Evolutionary conservation across 441 rosid genomes (phyloP), one percentile per base, ranked within the genome.

Genomic region (Corymbia calophylla): DNA sequence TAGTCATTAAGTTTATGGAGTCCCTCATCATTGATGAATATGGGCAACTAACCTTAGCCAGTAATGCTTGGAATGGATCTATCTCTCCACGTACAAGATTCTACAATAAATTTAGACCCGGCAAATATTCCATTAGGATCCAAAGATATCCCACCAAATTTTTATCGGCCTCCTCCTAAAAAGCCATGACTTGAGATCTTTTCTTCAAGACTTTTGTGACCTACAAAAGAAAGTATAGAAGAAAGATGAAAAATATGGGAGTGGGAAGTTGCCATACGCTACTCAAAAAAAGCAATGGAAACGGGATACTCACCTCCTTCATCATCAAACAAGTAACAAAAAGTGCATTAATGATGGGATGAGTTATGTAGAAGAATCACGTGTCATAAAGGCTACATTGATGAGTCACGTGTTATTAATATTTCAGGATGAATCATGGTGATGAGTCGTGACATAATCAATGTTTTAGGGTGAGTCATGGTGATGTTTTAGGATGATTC

Each of bases 1-100:
- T 1, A 29, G 6, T 12, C 39, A 62, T 62, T 17, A 1, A 29
- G 17, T n/a, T 1, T 3, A 0, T 5, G 11, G 18, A 66, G 31
- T 17, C 19, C 4, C 23, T 66, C 12, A 31, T 66, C 39, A 66
- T 16, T 15, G 19, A 64, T n/a, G 23, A 66, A 31, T 31, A 10
- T 66, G 21, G 77, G 31, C 2, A 7, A 31, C 18, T 66, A 17
- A 11, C 77, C 77, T 0, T 3, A 62, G 32, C 68, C 7, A 0
- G 1, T 62, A 27, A 29, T 14, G 32, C 15, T 17, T 13, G 8
- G 39, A 66, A 31, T 8, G 21, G 6, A 31, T 66, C 21, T 16
- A 66, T 16, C 44, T 17, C 17, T 31, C 44, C 16, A 15, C 8
- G 6, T 66, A 11, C 21, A 66, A 32, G 1, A 16, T 66, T 66